phyloP scores from a whole-genome alignment of 2,329 filamentous ascomycete genomes.

The Pezicula neosporulosa region DNA sequence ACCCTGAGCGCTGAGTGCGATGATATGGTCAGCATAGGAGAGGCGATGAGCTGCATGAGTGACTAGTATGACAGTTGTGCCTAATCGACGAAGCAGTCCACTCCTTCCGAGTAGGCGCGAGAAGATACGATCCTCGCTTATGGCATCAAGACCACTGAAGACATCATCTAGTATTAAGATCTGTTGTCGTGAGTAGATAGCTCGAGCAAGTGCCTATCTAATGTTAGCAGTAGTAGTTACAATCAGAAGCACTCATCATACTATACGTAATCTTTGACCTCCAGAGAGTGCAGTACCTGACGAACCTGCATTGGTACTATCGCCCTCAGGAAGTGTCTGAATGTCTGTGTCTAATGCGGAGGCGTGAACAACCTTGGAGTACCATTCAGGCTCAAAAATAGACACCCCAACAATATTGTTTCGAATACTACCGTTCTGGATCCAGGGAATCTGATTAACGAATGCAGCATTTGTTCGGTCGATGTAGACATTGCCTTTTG shows the following conservation, averaged over 20 bases:
- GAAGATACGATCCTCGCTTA: slow-evolving; percentile 20
- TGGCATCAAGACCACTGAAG: slow-evolving; percentile 25
- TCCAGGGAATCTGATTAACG: slow-evolving; percentile 41
- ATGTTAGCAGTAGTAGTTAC: slow-evolving; percentile 5
- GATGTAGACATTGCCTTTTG: slow-evolving; percentile 16
- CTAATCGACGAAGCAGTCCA: slow-evolving; percentile 17
- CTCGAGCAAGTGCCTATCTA: slow-evolving; percentile 51
- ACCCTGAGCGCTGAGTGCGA: background rate
- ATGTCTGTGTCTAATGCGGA: slow-evolving; percentile 61
- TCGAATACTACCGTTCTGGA: slow-evolving; percentile 36
- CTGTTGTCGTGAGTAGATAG: slow-evolving; percentile 31
- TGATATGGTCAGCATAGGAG: slow-evolving; percentile 16
- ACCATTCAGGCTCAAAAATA: slow-evolving; percentile 52
- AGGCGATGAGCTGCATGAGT: slow-evolving; percentile 27
- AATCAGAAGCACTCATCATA: slow-evolving; percentile 13
- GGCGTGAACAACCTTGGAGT: slow-evolving; percentile 59
- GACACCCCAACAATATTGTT: slow-evolving; percentile 34
- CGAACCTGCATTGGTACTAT: slow-evolving; percentile 22
- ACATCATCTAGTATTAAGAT: slow-evolving; percentile 25
- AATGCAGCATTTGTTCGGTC: slow-evolving; percentile 28
- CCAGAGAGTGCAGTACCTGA: slow-evolving; percentile 28
- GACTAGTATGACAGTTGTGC: slow-evolving; percentile 33
- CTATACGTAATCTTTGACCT: slow-evolving; percentile 17
- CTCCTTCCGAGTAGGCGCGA: slow-evolving; percentile 14
- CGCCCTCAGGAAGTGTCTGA: slow-evolving; percentile 19